A percentile compares a stretch with the other conserved stretches of the same genome.
Conservation (phyloP, 1,284 basidiomycete species). For the Puccinia novopanici region DNA sequence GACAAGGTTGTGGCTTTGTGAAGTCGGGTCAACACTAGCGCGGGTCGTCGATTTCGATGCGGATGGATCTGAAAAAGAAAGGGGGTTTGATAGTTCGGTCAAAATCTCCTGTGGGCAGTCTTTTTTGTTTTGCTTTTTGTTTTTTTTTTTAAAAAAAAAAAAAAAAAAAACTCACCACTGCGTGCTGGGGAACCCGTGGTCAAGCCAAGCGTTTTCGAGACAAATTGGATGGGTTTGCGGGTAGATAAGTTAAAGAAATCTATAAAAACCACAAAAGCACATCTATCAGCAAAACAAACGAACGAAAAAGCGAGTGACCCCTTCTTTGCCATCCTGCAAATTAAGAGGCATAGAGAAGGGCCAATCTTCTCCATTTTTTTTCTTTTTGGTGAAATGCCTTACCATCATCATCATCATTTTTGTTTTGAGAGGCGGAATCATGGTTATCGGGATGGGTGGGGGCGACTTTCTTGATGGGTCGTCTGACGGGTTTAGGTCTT, state of each 20-base stretch:
- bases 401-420: neutral
- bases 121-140: neutral
- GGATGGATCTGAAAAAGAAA: slow-evolving; percentile 6
- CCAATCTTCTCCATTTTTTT: too few species aligned
- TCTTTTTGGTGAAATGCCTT: neutral
- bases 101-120: too few species aligned
- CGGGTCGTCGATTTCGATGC: slow-evolving; percentile 4
- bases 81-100: too few species aligned
- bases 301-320: too few species aligned
- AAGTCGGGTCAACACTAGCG: neutral
- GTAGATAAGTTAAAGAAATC: slow-evolving; percentile 45
- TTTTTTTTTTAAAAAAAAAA: too few species aligned
- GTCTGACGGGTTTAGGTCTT: neutral
- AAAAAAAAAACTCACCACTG: neutral
- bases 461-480: neutral
- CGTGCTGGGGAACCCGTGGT: neutral
- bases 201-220: slow-evolving; percentile 45
- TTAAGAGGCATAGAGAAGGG: too few species aligned
- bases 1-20: neutral
- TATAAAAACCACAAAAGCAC: neutral
- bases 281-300: neutral
- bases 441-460: neutral
- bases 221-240: slow-evolving; percentile 29
- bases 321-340: too few species aligned
- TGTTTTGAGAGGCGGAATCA: neutral